These are phyloP conservation scores for Apophysomyces sp. DNA, from an alignment of 371 early-diverging fungal species.

Conservation along the genomic window DNA sequence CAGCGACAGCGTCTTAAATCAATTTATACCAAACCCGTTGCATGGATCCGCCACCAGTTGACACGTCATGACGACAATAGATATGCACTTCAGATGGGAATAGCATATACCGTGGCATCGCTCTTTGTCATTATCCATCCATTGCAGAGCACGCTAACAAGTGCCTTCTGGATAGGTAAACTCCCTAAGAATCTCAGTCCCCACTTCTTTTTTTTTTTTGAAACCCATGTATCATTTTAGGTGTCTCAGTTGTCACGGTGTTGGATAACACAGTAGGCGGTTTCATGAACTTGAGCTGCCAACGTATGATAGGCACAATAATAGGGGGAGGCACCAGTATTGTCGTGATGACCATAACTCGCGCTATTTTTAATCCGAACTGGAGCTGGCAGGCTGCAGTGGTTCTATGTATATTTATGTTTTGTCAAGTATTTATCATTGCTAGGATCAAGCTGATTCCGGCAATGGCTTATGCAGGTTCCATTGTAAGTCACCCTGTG, in stretches of 20 bases:
- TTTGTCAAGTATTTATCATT: slow-evolving; percentile 33
- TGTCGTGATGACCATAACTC: slow-evolving; percentile 29
- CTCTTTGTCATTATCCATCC: slow-evolving; percentile 8
- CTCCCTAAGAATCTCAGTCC: background rate
- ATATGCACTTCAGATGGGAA: slow-evolving; percentile 15
- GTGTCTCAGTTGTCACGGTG: slow-evolving; percentile 34
- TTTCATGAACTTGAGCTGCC: slow-evolving; percentile 27
- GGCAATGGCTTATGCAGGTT: slow-evolving; percentile 31
- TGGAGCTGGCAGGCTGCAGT: slow-evolving; percentile 28
- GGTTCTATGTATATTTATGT: slow-evolving; percentile 25
- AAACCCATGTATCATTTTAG: slow-evolving; percentile 12
- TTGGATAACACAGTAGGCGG: slow-evolving; percentile 40
- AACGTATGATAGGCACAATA: slow-evolving; percentile 32
- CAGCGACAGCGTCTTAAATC: no score
- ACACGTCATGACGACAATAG: slow-evolving; percentile 6
- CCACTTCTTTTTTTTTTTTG: no score
- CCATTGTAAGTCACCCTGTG: slow-evolving; percentile 24
- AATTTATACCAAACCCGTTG: no score
- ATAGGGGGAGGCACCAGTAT: slow-evolving; percentile 31
- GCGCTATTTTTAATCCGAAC: slow-evolving; percentile 22
- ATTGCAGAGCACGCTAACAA: slow-evolving; percentile 1
- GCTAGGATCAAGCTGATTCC: slow-evolving; percentile 31
- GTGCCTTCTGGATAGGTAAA: slow-evolving; percentile 19
- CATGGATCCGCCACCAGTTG: no score
- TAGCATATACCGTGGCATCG: slow-evolving; percentile 10